Conservation (phyloP, 495 filamentous ascomycete genomes). For the Penicillium manginii region DNA sequence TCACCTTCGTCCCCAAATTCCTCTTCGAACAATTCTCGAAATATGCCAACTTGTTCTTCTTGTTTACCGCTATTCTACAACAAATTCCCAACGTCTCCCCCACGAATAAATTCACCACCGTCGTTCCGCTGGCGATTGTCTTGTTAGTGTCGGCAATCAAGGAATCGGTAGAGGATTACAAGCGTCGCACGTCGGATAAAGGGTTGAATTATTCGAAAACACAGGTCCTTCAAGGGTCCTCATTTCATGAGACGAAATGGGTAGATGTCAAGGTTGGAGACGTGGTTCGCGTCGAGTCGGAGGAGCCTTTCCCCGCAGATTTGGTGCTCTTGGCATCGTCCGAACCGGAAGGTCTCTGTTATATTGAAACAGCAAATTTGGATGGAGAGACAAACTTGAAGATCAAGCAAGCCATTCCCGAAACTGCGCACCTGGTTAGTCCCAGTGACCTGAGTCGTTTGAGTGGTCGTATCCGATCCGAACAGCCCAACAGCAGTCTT, state of each 20-base stretch:
- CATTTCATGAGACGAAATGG: conserved; percentile 88
- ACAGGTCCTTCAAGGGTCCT: conserved; percentile 79
- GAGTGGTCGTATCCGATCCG: conserved; percentile 84
- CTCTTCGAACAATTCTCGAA: conserved; percentile 99
- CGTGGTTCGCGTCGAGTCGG: conserved; percentile 91
- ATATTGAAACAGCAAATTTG: conserved; percentile 98
- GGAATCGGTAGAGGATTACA: conserved; percentile 92
- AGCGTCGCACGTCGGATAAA: conserved; percentile 84
- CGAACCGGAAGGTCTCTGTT: conserved; percentile 96
- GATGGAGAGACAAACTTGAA: conserved; percentile 99
- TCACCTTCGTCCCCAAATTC: conserved; percentile 97
- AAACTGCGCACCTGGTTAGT: conserved; percentile 87
- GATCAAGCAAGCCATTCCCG: conserved; percentile 97
- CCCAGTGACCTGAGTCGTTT: conserved; percentile 84
- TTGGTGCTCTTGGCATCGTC: conserved; percentile 90
- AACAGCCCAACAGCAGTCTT: conserved; percentile 97
- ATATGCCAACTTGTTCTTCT: conserved; percentile 99
- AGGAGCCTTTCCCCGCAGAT: conserved; percentile 95
- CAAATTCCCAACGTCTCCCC: conserved; percentile 95
- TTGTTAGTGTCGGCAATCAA: conserved; percentile 92
- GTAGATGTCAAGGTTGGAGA: conserved; percentile 93
- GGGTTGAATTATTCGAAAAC: conserved; percentile 88
- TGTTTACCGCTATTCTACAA: conserved; percentile 94
- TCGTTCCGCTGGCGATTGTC: conserved; percentile 88
- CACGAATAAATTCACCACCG: conserved; percentile 94